Percentiles rank a stretch among this genome's conserved stretches.
phyloP scores from a whole-genome alignment of 306 rosid genomes.

The Gleditsia sinensis region DNA sequence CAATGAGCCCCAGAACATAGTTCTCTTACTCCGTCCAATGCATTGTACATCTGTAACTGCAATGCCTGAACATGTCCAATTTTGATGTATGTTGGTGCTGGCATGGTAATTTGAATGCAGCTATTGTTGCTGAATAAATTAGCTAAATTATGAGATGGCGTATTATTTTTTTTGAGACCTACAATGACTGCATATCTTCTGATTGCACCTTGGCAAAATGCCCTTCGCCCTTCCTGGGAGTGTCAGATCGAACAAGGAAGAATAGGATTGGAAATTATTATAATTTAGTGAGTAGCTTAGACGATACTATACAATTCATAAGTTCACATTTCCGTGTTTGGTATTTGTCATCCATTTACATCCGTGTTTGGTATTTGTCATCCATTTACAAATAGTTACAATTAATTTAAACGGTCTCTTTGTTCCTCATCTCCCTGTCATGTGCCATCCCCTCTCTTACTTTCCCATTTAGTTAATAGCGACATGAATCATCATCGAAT shows the following conservation, averaged over 20 bases:
- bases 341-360: slow-evolving; percentile 10
- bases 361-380: not conserved
- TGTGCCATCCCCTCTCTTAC: not conserved
- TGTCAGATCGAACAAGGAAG: no score
- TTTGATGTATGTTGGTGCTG: no score
- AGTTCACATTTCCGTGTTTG: not conserved
- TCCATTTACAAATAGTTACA: slow-evolving; percentile 7
- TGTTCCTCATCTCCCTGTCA: not conserved
- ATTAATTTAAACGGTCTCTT: not conserved
- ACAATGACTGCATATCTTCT: no score
- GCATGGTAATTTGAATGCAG: not conserved
- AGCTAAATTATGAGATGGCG: no score
- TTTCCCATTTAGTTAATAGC: not conserved
- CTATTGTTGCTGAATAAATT: not conserved
- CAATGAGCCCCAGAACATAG: not conserved
- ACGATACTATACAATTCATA: not conserved
- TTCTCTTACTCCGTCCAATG: no score
- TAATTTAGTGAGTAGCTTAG: not conserved
- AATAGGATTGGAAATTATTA: not conserved
- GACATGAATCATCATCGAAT: slow-evolving; percentile 57
- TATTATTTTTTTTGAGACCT: no score
- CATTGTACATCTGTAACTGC: no score
- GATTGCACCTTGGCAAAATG: no score
- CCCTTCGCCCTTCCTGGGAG: no score
- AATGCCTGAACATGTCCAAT: no score